These are phyloP conservation scores for Chaetomidium leptoderma DNA, from an alignment of 495 filamentous ascomycete species.

Conservation along the genomic window DNA sequence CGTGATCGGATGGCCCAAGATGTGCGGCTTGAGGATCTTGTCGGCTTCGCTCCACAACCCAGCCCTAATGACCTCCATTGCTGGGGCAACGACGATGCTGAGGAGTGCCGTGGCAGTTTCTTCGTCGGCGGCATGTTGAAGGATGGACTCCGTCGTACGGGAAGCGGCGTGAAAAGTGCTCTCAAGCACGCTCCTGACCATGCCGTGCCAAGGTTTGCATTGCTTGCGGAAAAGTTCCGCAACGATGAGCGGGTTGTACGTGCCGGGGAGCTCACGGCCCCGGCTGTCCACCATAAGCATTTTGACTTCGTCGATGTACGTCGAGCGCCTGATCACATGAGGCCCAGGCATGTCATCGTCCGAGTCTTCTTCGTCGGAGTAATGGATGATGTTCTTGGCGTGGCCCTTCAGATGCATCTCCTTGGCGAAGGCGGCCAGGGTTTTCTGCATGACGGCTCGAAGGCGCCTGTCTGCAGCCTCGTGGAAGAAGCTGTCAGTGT, in stretches of 20 bases:
- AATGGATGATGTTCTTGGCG: not conserved
- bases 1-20: conserved; percentile 9
- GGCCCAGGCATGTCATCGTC: not conserved
- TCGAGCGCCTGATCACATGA: not conserved
- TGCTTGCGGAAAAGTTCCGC: conserved; percentile 10
- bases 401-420: conserved; percentile 4
- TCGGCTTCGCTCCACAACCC: not conserved
- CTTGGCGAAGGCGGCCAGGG: not conserved
- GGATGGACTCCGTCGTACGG: not conserved
- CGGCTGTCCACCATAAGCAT: not conserved
- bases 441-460: conserved; percentile 8
- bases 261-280: conserved; percentile 11
- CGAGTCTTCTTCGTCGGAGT: too few relatives aligned
- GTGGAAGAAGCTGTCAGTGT: not conserved
- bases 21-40: conserved; percentile 4
- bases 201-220: conserved; percentile 8
- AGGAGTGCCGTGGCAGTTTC: not conserved
- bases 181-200: not conserved
- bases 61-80: not conserved
- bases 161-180: not conserved
- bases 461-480: not conserved
- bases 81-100: not conserved
- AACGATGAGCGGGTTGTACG: conserved; percentile 14
- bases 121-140: conserved; percentile 1
- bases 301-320: conserved; percentile 2